These are phyloP conservation scores for Malus domestica DNA, from an alignment of 306 rosid genomes.

Conservation along the genomic window DNA sequence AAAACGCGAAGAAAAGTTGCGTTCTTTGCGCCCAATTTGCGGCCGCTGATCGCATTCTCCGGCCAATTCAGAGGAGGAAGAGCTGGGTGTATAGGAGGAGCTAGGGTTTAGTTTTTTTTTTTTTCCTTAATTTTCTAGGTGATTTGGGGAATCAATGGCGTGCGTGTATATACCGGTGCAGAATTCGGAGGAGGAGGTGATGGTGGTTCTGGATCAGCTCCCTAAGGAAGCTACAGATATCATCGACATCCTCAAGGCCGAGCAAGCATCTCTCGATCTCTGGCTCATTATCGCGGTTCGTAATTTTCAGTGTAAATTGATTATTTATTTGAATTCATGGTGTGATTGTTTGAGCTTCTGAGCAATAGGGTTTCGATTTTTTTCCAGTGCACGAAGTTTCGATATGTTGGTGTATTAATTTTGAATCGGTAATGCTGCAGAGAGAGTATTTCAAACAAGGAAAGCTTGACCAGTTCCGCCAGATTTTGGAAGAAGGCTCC, in stretches of 20 bases:
- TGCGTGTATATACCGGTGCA: constrained; percentile 92
- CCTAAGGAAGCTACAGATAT: constrained; percentile 93
- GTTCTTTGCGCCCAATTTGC: background rate
- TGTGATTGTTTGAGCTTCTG: background rate
- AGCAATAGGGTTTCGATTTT: background rate
- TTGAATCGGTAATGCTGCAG: constrained; percentile 33
- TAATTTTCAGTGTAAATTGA: background rate
- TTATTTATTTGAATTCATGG: background rate
- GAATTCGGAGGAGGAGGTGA: constrained; percentile 97
- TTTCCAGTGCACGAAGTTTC: background rate
- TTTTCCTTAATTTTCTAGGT: background rate
- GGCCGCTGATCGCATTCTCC: background rate
- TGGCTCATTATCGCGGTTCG: constrained; percentile 95
- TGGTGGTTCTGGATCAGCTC: constrained; percentile 92
- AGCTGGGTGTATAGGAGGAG: background rate
- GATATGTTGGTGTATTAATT: background rate
- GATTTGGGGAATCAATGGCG: constrained; percentile 44
- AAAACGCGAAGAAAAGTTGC: background rate
- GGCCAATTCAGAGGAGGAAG: background rate
- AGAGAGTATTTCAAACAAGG: constrained; percentile 98
- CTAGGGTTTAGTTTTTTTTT: constrained; percentile 29
- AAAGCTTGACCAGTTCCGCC: constrained; percentile 81
- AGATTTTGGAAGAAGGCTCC: constrained; percentile 92
- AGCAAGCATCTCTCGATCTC: constrained; percentile 98
- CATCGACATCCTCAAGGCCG: constrained; percentile 93